Percentiles rank a stretch among this genome's conserved stretches.
phyloP scores from a whole-genome alignment of 805 yeast genomes.

The Kodamaea laetipori region DNA sequence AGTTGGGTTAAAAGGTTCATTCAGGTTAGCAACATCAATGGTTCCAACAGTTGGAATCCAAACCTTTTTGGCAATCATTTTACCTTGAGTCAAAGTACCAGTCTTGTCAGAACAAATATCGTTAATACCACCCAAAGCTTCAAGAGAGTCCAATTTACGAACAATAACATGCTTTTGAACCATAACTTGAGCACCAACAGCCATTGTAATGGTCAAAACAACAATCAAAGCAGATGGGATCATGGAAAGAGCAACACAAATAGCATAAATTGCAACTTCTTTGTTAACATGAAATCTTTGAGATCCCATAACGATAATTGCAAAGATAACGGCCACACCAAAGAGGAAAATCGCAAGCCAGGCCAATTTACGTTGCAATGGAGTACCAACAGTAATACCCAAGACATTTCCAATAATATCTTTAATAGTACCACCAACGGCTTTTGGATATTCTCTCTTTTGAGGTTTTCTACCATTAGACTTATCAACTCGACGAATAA shows the following conservation, averaged over 20 bases:
- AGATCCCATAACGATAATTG: slow-evolving; percentile 84
- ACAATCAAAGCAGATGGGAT: slow-evolving; percentile 80
- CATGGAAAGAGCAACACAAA: slow-evolving; percentile 81
- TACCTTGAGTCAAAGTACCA: slow-evolving; percentile 80
- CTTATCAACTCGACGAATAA: slow-evolving; percentile 43
- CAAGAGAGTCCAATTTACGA: slow-evolving; percentile 74
- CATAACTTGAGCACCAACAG: slow-evolving; percentile 76
- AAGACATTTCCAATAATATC: slow-evolving; percentile 67
- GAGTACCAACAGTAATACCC: slow-evolving; percentile 80
- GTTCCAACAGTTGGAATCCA: slow-evolving; percentile 71
- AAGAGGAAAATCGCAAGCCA: slow-evolving; percentile 75
- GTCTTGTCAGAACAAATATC: slow-evolving; percentile 84
- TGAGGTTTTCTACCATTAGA: slow-evolving; percentile 45
- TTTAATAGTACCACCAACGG: slow-evolving; percentile 49
- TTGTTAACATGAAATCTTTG: slow-evolving; percentile 72
- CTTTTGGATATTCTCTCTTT: slow-evolving; percentile 46
- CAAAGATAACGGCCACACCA: slow-evolving; percentile 78
- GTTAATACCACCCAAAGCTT: slow-evolving; percentile 76
- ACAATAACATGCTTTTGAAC: slow-evolving; percentile 71
- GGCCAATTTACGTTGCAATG: slow-evolving; percentile 73
- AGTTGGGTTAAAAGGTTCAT: slow-evolving; percentile 66
- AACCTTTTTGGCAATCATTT: slow-evolving; percentile 69
- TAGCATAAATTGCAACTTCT: slow-evolving; percentile 86
- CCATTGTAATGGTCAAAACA: slow-evolving; percentile 84
- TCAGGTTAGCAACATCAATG: slow-evolving; percentile 52